Conservation (phyloP, 2,329 filamentous ascomycete species). For the Rosellinia necatrix region DNA sequence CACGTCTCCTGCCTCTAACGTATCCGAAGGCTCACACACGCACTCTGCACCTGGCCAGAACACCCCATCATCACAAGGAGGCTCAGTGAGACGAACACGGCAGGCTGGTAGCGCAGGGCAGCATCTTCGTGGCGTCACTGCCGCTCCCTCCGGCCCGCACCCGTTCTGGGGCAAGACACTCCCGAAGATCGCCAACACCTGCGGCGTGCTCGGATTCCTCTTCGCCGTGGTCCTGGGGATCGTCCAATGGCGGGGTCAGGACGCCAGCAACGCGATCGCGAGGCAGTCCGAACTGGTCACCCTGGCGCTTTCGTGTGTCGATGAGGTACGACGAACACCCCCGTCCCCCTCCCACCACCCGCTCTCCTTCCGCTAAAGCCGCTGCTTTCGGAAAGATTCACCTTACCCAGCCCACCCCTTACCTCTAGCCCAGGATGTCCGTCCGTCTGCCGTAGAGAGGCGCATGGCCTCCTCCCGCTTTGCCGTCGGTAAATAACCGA, state of each 20-base stretch:
- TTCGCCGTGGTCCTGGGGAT: constrained; percentile 5
- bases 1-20: not conserved
- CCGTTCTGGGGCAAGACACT: not conserved
- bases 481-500: not conserved
- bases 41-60: not conserved
- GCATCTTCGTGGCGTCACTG: not conserved
- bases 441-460: too few species aligned
- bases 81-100: not conserved
- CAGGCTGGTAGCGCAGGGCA: not conserved
- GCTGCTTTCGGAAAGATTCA: too few species aligned
- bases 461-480: too few species aligned
- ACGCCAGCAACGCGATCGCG: constrained; percentile 8
- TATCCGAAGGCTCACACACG: not conserved
- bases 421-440: too few species aligned
- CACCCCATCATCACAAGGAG: not conserved
- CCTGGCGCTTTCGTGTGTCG: constrained; percentile 14
- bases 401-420: too few species aligned
- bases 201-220: constrained; percentile 5
- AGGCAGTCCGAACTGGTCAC: constrained; percentile 16
- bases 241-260: constrained; percentile 6
- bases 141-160: not conserved
- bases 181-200: constrained; percentile 1
- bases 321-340: constrained; percentile 1
- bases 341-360: not conserved
- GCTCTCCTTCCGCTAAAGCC: too few species aligned